phyloP scores from a whole-genome alignment of 1,284 basidiomycete genomes.

The Heterobasidion annosum region DNA sequence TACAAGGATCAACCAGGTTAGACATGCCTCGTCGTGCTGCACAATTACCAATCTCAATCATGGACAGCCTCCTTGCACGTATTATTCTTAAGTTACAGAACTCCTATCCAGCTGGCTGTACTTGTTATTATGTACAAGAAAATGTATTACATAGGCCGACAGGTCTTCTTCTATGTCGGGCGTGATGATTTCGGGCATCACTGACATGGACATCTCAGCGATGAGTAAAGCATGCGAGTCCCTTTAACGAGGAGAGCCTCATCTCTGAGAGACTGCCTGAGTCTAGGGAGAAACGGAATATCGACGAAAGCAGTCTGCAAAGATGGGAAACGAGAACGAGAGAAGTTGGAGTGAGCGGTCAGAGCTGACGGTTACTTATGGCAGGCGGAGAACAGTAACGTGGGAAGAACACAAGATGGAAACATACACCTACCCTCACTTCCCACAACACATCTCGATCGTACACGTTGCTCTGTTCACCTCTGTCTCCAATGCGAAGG shows the following conservation, averaged over 20 bases:
- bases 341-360: not conserved
- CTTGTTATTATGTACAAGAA: no score
- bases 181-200: no score
- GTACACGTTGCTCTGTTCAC: slow-evolving; percentile 64
- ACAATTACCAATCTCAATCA: no score
- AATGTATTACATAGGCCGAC: no score
- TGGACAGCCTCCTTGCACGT: no score
- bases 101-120: no score
- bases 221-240: slow-evolving; percentile 15
- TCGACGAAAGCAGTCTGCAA: not conserved
- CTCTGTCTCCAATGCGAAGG: slow-evolving; percentile 53
- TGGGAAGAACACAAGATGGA: slow-evolving; percentile 30
- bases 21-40: no score
- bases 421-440: slow-evolving; percentile 43
- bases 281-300: no score
- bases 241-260: slow-evolving; percentile 15
- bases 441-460: slow-evolving; percentile 29
- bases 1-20: no score
- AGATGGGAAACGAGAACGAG: not conserved
- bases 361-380: not conserved
- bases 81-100: no score
- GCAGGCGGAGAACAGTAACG: not conserved
- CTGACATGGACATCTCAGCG: no score
- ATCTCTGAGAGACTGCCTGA: slow-evolving; percentile 7
- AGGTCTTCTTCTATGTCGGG: no score